These are phyloP conservation scores for Malassezia brasiliensis DNA, from an alignment of 1,284 basidiomycete genomes.

Conservation along the genomic window DNA sequence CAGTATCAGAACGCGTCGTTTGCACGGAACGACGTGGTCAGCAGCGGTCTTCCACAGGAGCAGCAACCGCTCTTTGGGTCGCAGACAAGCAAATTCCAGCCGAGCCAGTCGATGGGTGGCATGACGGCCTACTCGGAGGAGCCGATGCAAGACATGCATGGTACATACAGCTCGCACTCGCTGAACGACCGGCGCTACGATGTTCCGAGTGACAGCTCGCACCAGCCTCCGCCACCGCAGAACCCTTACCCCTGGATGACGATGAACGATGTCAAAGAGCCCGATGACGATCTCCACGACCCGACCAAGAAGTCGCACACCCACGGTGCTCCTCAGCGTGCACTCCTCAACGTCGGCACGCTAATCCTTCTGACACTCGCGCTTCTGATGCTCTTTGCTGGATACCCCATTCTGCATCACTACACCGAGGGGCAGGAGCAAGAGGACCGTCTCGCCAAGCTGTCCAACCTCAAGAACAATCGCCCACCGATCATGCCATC, in stretches of 20 bases:
- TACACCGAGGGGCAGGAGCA: constrained; percentile 1
- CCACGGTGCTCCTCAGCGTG: constrained; percentile 16
- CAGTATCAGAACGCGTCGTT: background rate
- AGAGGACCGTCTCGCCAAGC: background rate
- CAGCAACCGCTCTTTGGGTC: background rate
- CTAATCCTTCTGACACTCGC: constrained; percentile 30
- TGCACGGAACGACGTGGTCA: background rate
- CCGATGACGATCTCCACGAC: constrained; percentile 28
- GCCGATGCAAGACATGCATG: background rate
- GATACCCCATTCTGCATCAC: constrained; percentile 37
- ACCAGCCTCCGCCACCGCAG: background rate
- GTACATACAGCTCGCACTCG: background rate
- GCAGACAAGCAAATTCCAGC: background rate
- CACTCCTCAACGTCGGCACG: constrained; percentile 36
- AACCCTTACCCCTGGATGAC: constrained; percentile 17
- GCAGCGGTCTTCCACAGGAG: background rate
- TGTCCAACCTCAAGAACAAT: background rate
- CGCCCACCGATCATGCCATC: no score
- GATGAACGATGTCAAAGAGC: constrained; percentile 26
- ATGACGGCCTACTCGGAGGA: background rate
- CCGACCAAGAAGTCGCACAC: background rate
- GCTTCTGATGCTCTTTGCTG: constrained; percentile 38
- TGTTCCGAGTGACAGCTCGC: constrained; percentile 1
- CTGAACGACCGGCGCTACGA: constrained; percentile 1
- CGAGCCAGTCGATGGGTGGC: background rate